Evolutionary conservation across 208 protist genomes (phyloP), one percentile per base, ranked within the genome.

Genomic region (Blechomonas ayalai): DNA sequence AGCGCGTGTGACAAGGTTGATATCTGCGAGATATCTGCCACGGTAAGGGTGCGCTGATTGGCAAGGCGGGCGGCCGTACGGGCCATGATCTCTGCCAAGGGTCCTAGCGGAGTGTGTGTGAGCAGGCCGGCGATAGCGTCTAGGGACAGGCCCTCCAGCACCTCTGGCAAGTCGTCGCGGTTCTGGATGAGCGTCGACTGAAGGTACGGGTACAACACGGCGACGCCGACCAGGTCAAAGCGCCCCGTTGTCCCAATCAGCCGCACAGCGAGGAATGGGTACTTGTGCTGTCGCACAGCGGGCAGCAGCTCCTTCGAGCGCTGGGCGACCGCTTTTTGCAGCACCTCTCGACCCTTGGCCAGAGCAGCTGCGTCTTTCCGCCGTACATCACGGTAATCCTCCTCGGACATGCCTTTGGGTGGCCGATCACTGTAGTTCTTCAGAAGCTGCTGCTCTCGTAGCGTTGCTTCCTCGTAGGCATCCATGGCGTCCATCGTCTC

Each of bases 301-400:
- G 62, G 42, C 19, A 71, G 39, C 25, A 90, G 56, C 29, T 44
- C 48, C 16, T 48, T 18, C 7, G 42, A 61, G 22, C 72, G 79
- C 62, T 80, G 81, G 29, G 62, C 62, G n/a, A 90, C 47, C 28
- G 82, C 71, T 13, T 52, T 46, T 7, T 63, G 70, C 15, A 94
- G 62, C 41, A 47, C 56, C 38, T 82, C 70, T 34, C 80, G 74
- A 13, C 78, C 86, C 42, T 83, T 81, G 25, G 58, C 71, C 47
- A 94, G 76, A 18, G 73, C 86, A 12, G 64, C 40, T 3, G 73
- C 80, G 59, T 90, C 82, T 52, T 66, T 71, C 51, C 70, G 66
- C 56, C 88, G 86, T 66, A 85, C 67, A 45, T 90, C 75, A 15
- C 69, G 38, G 56, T 80, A 94, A 57, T 90, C 86, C 33, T 94